These are phyloP conservation scores for Monosporascus sp. DNA, from an alignment of 2,329 filamentous ascomycete genomes.

Conservation along the genomic window DNA sequence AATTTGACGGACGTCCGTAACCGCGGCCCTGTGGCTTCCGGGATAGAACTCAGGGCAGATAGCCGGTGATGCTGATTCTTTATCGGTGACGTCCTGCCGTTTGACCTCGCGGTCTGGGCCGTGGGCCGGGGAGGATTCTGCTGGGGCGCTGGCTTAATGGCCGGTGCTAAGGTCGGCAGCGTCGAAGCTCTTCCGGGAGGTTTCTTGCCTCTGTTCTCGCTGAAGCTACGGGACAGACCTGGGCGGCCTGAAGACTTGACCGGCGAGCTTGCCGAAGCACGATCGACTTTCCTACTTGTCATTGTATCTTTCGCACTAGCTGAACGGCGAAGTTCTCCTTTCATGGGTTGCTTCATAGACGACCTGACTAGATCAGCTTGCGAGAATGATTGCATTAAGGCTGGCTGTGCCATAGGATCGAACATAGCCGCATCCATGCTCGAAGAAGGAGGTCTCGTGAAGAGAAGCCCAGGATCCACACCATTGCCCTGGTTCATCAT, in stretches of 20 bases:
- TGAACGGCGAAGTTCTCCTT: slow-evolving; percentile 38
- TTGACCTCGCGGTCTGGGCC: slow-evolving; percentile 30
- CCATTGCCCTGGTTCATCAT: slow-evolving; percentile 39
- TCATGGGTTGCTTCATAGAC: slow-evolving; percentile 24
- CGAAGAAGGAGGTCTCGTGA: slow-evolving; percentile 46
- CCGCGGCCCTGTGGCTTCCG: slow-evolving; percentile 42
- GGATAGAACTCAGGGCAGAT: slow-evolving; percentile 51
- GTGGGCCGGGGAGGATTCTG: slow-evolving; percentile 24
- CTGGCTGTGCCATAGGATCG: slow-evolving; percentile 23
- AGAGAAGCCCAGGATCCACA: slow-evolving; percentile 57
- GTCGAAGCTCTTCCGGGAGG: slow-evolving; percentile 30
- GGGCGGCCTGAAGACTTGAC: slow-evolving; percentile 42
- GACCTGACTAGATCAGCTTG: slow-evolving; percentile 20
- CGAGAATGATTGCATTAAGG: slow-evolving; percentile 21
- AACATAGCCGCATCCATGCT: slow-evolving; percentile 35
- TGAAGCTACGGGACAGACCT: slow-evolving; percentile 48
- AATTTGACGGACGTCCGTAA: slow-evolving; percentile 55
- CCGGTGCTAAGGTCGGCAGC: slow-evolving; percentile 44
- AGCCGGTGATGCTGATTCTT: slow-evolving; percentile 46
- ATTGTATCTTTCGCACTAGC: slow-evolving; percentile 38
- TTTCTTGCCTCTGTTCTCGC: slow-evolving; percentile 47
- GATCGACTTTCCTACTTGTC: slow-evolving; percentile 36
- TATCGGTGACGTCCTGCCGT: slow-evolving; percentile 47
- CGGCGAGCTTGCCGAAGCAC: slow-evolving; percentile 42
- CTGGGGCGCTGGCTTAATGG: slow-evolving; percentile 30